Evolutionary conservation across 2,329 filamentous ascomycete genomes (phyloP), one percentile per base, ranked within the genome.

Genomic region (Fusarium verticillioides): DNA sequence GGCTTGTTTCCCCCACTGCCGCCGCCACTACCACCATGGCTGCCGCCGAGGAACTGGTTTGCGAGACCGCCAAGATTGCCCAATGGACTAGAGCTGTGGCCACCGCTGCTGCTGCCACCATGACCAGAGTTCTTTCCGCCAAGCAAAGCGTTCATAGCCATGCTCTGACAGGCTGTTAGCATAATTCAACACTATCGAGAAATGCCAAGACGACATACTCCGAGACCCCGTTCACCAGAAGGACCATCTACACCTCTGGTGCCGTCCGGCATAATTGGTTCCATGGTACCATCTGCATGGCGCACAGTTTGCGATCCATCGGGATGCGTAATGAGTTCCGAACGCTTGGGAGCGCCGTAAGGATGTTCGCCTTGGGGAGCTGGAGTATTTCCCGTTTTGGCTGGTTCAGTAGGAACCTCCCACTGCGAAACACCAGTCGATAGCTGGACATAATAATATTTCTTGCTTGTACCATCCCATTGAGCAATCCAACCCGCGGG

Each of bases 381-480:
- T 50, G 88, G 91, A 42, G 88, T 91, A 78, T 84, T 89, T 70
- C 90, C 89, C 28, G 88, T 87, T 49, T 89, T 90, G 12, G 88
- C 91, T 56, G 91, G 86, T 66, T 89, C 85, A 19, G 89, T 93
- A 37, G 92, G 92, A 37, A 88, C 87, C n/a, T 93, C 91, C 92
- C 92, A 94, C 82, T 93, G 91, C 71, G 91, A 93, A 42, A 89
- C 86, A 53, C 92, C 92, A 12, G 91, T 93, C 60, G 90, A 91
- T 61, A 94, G 88, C 81, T 93, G 91, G 57, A 94, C 92, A 80
- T 89, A 92, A 81, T 92, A 92, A 80, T 92, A 92, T 80, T 91
- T 91, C 80, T 85, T 88, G 80, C 86, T 89, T 63, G 85, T 79
- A 70, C 87, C 88, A 78, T 92, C 90, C 90, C 90, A 92, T 83